Base-by-base conservation (phyloP, 805 yeast species). In the Candida boidinii region DNA sequence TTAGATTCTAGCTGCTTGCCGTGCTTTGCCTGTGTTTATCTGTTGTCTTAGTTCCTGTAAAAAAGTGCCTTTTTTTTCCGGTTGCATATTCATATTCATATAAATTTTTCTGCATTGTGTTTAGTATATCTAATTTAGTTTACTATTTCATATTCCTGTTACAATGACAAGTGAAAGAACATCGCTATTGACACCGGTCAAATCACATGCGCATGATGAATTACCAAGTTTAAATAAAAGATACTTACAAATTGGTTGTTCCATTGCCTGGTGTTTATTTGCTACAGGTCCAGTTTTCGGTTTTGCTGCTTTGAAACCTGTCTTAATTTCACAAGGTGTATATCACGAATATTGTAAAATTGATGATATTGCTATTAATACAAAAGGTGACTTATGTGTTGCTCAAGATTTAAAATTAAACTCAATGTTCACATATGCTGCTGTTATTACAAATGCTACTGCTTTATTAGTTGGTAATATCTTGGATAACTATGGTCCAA, bases 261-360 rank as follows among this genome's bases (percentile, higher is more conserved):
- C 96, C 19, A 71, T 85, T 13, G 35, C 66, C 0, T 88, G 95
- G 95, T 90, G 96, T 59, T 60, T 88, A 11, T 64, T 85, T 24
- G 86, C 95, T 1, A 96, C 95, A 0, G 97, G 96, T 5, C 86
- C 94, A 1, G 78, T 88, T 11, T 88, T 88, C 65, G 97, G 97
- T 4, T 88, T 88, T 62, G 96, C 96, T 17, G 96, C 97, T 3
- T 62, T 88, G 34, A 90, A 90, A 51, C 94, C 94, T 5, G 73
- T 88, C 9, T 59, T 90, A 28, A 69, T 86, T 14, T 53, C 65
- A 8, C 88, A 90, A 50, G 87, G 90, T 4, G 79, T 88, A 4
- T 90, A 88, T 48, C 55, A 66, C 17, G 71, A 76, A 2, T 49
- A 62, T 7, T 88, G 96, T 51, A 51, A 62, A 3, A 49, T 54